Percentiles rank a stretch among this genome's conserved stretches.
Conservation (phyloP, 139 green algal genomes). For the Haematococcus sp. region DNA sequence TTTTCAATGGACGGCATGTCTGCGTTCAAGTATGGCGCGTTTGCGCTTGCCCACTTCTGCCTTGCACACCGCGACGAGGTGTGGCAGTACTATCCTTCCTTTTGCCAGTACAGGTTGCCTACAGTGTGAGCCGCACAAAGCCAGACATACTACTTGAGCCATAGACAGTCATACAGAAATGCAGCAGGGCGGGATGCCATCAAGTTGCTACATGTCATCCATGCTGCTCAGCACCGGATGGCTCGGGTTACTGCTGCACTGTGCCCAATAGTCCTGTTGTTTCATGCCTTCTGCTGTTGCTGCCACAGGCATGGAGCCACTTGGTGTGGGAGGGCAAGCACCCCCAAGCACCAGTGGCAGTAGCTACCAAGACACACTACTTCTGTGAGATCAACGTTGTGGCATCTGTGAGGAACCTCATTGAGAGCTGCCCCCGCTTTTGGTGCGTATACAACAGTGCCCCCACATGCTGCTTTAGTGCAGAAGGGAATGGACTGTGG, state of each 20-base stretch:
- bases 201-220: too few species aligned
- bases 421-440: conserved; percentile 38
- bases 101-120: neutral
- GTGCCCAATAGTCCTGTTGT: neutral
- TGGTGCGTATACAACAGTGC: conserved; percentile 14
- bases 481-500: too few species aligned
- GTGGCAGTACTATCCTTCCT: neutral
- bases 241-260: too few species aligned
- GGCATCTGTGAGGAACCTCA: conserved; percentile 26
- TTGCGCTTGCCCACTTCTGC: conserved; percentile 57
- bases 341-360: conserved; percentile 66
- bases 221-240: too few species aligned
- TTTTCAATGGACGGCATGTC: conserved; percentile 52
- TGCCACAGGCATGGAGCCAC: conserved; percentile 49
- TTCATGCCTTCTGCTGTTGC: neutral
- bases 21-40: conserved; percentile 56
- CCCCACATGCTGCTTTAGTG: too few species aligned
- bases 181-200: too few species aligned
- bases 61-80: conserved; percentile 58
- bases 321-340: conserved; percentile 74
- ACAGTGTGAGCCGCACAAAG: too few species aligned
- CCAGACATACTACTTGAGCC: too few species aligned
- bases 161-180: too few species aligned
- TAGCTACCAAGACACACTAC: conserved; percentile 72
- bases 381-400: conserved; percentile 71